Evolutionary conservation across 208 protist genomes (phyloP).

Genomic region (Endotrypanum monterogeii): DNA sequence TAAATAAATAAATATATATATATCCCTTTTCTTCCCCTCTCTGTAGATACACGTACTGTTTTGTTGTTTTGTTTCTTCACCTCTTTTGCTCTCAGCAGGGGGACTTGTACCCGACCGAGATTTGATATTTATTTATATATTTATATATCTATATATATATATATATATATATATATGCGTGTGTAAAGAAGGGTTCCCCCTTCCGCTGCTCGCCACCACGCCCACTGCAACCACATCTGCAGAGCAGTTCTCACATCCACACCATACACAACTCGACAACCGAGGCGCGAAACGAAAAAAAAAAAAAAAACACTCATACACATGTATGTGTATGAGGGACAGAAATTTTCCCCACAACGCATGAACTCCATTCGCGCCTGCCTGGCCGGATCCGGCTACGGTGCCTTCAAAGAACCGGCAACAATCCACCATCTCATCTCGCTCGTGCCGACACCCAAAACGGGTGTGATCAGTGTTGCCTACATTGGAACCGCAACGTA

Average conservation of each 20-base stretch:
- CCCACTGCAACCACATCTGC: background rate
- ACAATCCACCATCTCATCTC: constrained; percentile 65
- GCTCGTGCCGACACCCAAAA: constrained; percentile 38
- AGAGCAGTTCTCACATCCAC: background rate
- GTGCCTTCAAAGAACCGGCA: constrained; percentile 43
- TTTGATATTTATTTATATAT: too few species aligned
- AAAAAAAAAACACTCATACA: constrained; percentile 1
- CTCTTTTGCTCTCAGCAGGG: too few species aligned
- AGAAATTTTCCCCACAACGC: background rate
- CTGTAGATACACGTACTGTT: too few species aligned
- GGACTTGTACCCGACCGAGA: too few species aligned
- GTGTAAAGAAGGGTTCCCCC: too few species aligned
- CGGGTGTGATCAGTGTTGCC: constrained; percentile 45
- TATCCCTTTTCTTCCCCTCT: too few species aligned
- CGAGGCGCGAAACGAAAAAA: too few species aligned
- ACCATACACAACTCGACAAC: background rate
- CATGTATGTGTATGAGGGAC: background rate
- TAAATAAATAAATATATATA: too few species aligned
- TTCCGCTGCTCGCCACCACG: too few species aligned
- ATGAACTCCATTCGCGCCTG: constrained; percentile 60
- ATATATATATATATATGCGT: too few species aligned
- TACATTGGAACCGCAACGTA: constrained; percentile 92
- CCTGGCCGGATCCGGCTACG: constrained; percentile 66
- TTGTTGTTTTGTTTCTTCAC: too few species aligned
- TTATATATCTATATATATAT: too few species aligned